Evolutionary conservation across 176 grass and related monocot species (phyloP).

Genomic region (Pontederia paniculata): DNA sequence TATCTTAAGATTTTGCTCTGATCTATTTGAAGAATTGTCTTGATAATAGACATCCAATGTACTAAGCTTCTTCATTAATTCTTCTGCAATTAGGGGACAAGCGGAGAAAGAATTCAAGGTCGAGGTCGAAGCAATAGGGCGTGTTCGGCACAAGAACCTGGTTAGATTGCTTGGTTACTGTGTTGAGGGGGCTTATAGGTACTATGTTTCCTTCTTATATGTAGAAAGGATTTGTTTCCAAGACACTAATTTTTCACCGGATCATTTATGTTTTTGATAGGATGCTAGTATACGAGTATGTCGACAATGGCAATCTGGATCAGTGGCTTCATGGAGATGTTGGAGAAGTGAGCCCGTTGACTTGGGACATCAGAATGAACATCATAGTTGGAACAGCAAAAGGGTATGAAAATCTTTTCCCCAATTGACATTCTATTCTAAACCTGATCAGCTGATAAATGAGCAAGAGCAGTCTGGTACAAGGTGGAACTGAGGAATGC

Average conservation of each 20-base stretch:
- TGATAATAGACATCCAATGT: neutral
- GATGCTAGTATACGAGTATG: conserved; percentile 86
- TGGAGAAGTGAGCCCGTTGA: conserved; percentile 43
- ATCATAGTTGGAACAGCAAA: conserved; percentile 92
- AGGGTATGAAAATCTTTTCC: conserved; percentile 37
- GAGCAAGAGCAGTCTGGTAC: too few species aligned
- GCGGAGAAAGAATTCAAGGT: conserved; percentile 74
- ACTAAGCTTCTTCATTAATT: neutral
- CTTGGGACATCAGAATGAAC: conserved; percentile 91
- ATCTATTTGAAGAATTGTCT: neutral
- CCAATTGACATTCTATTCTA: too few species aligned
- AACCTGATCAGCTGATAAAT: too few species aligned
- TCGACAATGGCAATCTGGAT: conserved; percentile 79
- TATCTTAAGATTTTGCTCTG: too few species aligned
- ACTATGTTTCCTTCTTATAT: neutral
- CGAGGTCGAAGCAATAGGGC: conserved; percentile 72
- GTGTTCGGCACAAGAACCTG: conserved; percentile 92
- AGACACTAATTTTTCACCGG: neutral
- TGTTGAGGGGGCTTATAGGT: conserved; percentile 79
- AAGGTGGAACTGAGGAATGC: too few species aligned
- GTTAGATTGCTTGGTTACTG: conserved; percentile 92
- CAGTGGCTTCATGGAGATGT: conserved; percentile 69
- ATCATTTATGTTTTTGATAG: conserved; percentile 6
- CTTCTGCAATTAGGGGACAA: conserved; percentile 50
- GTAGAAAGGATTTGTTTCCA: conserved; percentile 34